Conservation (phyloP, 148 eudicot genomes). For the Pharnaceum exiguum region DNA sequence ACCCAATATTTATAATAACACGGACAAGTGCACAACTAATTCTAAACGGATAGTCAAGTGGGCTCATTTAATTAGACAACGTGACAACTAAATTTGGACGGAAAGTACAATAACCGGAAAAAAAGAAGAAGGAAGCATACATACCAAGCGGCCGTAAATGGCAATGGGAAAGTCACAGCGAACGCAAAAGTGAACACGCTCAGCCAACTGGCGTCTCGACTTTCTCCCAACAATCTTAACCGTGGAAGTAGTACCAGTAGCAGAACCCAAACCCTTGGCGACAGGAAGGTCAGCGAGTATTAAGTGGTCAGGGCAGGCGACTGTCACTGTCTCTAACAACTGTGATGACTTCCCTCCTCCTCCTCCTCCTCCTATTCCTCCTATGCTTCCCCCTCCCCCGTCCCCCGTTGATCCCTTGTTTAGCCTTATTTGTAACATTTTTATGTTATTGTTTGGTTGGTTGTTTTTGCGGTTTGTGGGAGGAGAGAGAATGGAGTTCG, state of each 20-base stretch:
- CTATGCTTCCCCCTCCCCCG: no score
- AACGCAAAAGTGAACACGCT: conserved; percentile 93
- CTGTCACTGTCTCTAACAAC: conserved; percentile 72
- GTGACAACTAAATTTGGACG: not conserved
- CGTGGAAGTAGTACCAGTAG: conserved; percentile 43
- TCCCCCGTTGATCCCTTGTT: no score
- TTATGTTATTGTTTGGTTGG: no score
- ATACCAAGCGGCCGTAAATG: conserved; percentile 91
- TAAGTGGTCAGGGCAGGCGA: conserved; percentile 96
- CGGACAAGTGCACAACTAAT: no score
- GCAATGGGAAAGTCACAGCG: conserved; percentile 94
- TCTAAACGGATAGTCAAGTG: no score
- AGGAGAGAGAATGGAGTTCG: no score
- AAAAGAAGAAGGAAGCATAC: not conserved
- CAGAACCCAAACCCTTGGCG: conserved; percentile 84
- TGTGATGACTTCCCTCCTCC: conserved; percentile 41
- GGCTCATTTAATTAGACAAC: no score
- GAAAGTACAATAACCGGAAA: not conserved
- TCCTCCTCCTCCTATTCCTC: conserved; percentile 64
- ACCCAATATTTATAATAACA: no score
- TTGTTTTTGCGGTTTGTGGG: no score
- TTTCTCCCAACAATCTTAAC: conserved; percentile 79
- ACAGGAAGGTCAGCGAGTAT: conserved; percentile 93
- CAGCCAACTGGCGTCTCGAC: conserved; percentile 90
- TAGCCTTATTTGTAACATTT: no score